Evolutionary conservation across 2,329 filamentous ascomycete genomes (phyloP), one percentile per base, ranked within the genome.

Genomic region (Neonectria coccinea): DNA sequence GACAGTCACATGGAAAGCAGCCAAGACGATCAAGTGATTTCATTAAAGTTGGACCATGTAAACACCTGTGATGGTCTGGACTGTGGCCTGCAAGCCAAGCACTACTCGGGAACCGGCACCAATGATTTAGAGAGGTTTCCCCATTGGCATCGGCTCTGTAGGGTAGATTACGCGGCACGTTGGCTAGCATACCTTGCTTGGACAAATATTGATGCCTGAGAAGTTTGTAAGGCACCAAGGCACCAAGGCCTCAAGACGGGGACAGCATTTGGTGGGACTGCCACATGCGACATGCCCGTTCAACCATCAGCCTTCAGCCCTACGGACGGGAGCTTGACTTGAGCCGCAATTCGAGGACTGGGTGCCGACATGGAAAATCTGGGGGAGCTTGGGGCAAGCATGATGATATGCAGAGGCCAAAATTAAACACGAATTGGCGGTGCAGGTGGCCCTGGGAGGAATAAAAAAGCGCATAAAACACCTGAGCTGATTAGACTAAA

Each of bases 281-380:
- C 42, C 60, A 57, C 51, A 64, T 67, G 67, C 56, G 44, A 61
- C 57, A 53, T 66, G 60, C 56, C 66, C 61, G 55, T 50, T 39
- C 52, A 59, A 62, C 39, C 54, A 41, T 62, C 54, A 54, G 57
- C 47, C 65, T 65, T 74, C 73, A 75, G 73, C 74, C 74, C 74
- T 75, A 73, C 66, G 66, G 45, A 51, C 48, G 27, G 65, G 65
- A 64, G 67, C 68, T 74, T 69, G 67, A 70, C 56, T 67, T 70
- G 70, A 71, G 72, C 70, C 71, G 69, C 72, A 69, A 69, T 62
- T 75, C 66, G 68, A 73, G 69, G 67, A 72, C 70, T 72, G 66
- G 44, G 68, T 67, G 60, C 70, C 69, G 67, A 59, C 59, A 69
- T 66, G 64, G 57, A 65, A 66, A 71, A 70, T 68, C 68, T 66